A percentile compares a stretch with the other conserved stretches of the same genome.
Conservation (phyloP, 2,329 filamentous ascomycete genomes). For the Diaporthe batatas region DNA sequence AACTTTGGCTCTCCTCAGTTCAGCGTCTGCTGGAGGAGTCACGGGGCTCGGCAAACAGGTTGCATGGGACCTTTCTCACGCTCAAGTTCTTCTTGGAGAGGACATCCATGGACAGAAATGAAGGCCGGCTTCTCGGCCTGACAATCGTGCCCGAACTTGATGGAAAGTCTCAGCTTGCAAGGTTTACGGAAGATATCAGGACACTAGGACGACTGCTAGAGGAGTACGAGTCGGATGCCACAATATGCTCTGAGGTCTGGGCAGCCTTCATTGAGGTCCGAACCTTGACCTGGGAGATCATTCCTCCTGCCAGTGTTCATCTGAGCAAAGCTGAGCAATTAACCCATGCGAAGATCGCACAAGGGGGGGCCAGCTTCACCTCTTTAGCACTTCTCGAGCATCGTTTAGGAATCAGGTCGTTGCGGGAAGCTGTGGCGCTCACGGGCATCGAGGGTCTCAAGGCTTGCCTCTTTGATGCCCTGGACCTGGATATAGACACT, state of each 20-base stretch:
- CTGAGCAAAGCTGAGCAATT: slow-evolving; percentile 5
- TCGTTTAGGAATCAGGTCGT: slow-evolving; percentile 54
- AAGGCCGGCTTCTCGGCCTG: slow-evolving; percentile 30
- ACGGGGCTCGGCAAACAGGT: slow-evolving; percentile 60
- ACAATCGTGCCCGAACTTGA: neutral
- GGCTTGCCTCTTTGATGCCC: slow-evolving; percentile 52
- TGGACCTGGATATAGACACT: slow-evolving; percentile 57
- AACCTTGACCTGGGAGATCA: slow-evolving; percentile 56
- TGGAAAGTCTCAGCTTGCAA: neutral
- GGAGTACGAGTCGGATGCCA: slow-evolving; percentile 19
- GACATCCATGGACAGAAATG: slow-evolving; percentile 51
- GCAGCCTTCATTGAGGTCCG: slow-evolving; percentile 62
- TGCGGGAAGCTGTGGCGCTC: slow-evolving; percentile 50
- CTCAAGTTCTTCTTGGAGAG: slow-evolving; percentile 70
- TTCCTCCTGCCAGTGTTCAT: slow-evolving; percentile 37
- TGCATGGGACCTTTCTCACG: slow-evolving; percentile 71
- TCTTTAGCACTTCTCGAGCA: slow-evolving; percentile 55
- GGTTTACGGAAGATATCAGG: slow-evolving; percentile 22
- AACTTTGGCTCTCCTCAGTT: slow-evolving; percentile 62
- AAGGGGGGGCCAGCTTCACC: slow-evolving; percentile 5
- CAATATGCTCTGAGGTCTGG: slow-evolving; percentile 55
- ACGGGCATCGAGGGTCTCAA: slow-evolving; percentile 45
- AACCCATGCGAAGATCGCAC: neutral
- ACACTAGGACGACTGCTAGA: slow-evolving; percentile 33
- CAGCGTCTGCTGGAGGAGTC: slow-evolving; percentile 53